Evolutionary conservation across 1,284 basidiomycete genomes (phyloP).

Genomic region (Mycosarcoma mackinlayi): DNA sequence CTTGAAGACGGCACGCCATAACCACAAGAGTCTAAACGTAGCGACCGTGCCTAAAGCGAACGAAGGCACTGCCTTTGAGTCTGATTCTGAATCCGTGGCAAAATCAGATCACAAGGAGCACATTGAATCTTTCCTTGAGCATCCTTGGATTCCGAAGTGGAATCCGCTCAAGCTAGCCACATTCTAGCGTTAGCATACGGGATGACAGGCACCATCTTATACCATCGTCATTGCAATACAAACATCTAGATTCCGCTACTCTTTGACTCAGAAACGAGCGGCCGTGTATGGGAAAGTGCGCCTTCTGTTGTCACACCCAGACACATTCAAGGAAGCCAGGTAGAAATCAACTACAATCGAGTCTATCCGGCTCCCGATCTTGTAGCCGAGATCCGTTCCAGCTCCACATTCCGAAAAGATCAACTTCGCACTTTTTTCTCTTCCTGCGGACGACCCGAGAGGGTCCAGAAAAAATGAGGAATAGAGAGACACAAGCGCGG

Average conservation of each 20-base stretch:
- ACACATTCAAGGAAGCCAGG: too few relatives aligned
- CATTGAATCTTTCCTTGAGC: slow-evolving; percentile 13
- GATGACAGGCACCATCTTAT: too few relatives aligned
- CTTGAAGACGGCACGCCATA: slow-evolving; percentile 22
- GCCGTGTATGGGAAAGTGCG: too few relatives aligned
- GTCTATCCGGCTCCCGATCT: neutral
- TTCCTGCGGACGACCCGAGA: too few relatives aligned
- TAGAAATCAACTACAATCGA: too few relatives aligned
- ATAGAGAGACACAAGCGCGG: too few relatives aligned
- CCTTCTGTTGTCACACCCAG: too few relatives aligned
- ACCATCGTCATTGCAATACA: slow-evolving; percentile 7
- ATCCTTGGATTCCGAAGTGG: slow-evolving; percentile 42
- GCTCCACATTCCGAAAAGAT: slow-evolving; percentile 8
- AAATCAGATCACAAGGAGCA: neutral
- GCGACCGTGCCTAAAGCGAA: neutral
- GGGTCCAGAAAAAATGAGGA: too few relatives aligned
- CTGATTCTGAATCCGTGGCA: neutral
- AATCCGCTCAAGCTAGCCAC: neutral
- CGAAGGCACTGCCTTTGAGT: neutral
- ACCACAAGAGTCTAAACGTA: slow-evolving; percentile 3
- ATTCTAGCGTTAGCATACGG: too few relatives aligned
- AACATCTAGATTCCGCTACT: too few relatives aligned
- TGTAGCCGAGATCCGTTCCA: slow-evolving; percentile 11
- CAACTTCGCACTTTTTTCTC: slow-evolving; percentile 2
- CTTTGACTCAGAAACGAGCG: too few relatives aligned